Evolutionary conservation across 345 rosid genomes (phyloP).

Genomic region (Populus deltoides): DNA sequence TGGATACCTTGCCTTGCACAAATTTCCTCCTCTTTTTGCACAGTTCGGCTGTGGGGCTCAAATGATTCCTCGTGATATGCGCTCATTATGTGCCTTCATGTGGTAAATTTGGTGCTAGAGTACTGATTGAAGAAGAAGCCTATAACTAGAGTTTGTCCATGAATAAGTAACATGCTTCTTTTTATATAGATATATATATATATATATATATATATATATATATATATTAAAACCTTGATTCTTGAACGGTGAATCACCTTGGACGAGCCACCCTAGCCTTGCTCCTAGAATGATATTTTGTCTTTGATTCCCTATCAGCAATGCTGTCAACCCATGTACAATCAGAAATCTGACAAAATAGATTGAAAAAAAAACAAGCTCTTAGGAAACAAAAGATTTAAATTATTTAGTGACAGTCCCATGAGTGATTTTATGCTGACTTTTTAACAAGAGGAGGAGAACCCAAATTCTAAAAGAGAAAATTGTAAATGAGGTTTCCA

Average conservation of each 20-base stretch:
- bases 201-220: too few species aligned
- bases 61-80: not conserved
- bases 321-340: not conserved
- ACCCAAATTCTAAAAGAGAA: too few species aligned
- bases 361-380: too few species aligned
- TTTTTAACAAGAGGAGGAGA: too few species aligned
- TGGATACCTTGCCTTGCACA: not conserved
- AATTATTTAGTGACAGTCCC: too few species aligned
- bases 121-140: not conserved
- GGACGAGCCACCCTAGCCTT: not conserved
- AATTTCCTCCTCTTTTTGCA: not conserved
- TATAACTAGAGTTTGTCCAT: not conserved
- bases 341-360: not conserved
- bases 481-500: too few species aligned
- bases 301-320: not conserved
- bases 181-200: too few species aligned
- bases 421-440: too few species aligned
- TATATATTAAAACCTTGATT: too few species aligned
- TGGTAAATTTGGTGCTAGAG: not conserved
- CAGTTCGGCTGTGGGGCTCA: not conserved
- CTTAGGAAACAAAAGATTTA: too few species aligned
- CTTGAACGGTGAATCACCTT: not conserved
- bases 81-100: not conserved
- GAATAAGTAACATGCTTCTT: not conserved
- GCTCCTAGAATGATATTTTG: not conserved